Conservation (phyloP, 169 alveolate species). For the Plasmodium reichenowi region DNA sequence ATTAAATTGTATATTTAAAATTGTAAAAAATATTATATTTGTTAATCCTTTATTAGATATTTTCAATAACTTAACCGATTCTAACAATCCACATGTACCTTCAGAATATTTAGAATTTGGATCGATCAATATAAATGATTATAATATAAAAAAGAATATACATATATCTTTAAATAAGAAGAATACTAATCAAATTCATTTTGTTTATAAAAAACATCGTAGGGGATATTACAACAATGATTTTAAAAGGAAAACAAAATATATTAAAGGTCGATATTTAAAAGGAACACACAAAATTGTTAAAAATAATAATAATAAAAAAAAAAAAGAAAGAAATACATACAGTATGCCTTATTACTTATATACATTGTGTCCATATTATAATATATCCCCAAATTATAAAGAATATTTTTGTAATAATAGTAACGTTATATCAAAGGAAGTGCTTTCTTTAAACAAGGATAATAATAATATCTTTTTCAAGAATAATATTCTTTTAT, state of each 20-base stretch:
- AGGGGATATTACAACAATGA: background rate
- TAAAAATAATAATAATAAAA: background rate
- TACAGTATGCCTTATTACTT: background rate
- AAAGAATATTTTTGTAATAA: slow-evolving; percentile 14
- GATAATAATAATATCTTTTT: background rate
- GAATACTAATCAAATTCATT: background rate
- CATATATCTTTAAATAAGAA: background rate
- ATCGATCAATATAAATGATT: background rate
- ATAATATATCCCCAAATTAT: slow-evolving; percentile 18
- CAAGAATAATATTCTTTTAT: slow-evolving; percentile 11
- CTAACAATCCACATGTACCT: slow-evolving; percentile 33
- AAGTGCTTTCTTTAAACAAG: background rate
- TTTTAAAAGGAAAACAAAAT: background rate
- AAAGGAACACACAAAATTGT: background rate
- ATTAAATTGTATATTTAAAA: slow-evolving; percentile 1
- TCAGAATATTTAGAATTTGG: slow-evolving; percentile 84
- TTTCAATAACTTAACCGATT: slow-evolving; percentile 49
- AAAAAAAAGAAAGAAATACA: background rate
- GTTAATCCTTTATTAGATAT: slow-evolving; percentile 81
- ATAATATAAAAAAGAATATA: background rate
- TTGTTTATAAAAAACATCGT: background rate
- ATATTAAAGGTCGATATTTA: background rate
- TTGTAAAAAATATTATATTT: slow-evolving; percentile 55
- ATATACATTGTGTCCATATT: slow-evolving; percentile 47
- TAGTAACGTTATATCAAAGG: background rate